Base-by-base conservation (phyloP, 345 rosid genomes). In the Camelina sativa region DNA sequence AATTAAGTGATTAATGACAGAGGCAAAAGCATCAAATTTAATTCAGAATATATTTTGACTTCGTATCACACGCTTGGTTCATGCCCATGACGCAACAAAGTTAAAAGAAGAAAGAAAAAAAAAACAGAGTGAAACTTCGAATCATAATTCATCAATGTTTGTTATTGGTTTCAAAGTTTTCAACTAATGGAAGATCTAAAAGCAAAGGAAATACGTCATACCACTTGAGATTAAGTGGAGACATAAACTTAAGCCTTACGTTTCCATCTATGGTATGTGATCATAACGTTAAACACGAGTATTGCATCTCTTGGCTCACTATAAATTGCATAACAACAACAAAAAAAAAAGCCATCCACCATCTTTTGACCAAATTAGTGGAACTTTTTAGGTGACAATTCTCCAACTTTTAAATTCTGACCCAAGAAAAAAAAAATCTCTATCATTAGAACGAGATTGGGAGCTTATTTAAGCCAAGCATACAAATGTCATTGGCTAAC, bases 211-310 rank as follows among this genome's bases (percentile, higher is more conserved):
- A 41, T 64, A 77, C 73, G 80, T 77, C 80, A 77, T 58, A 51
- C 77, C 80, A 77, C 76, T 77, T 65, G 38, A 65, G 38, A 23
- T 51, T 55, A 59, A 71, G 73, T 65, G 80, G 80, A 77, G 69
- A 72, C 76, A 76, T 51, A 77, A 71, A 66, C 80, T 71, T 71
- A 77, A 77, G 76, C 58, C 63, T 77, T 77, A 77, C 73, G 80
- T 66, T 77, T 77, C 72, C 62, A 47, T 71, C 22, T 65, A 63
- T 71, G 60, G 28, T 55, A 7, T 71, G 64, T 70, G 76, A 56
- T 71, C 50, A 47, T 35, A 37, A 35, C 52, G 48, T 30, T 34
- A 69, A 68, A 69, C 71, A 76, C 53, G 80, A 77, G 68, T 70
- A 19, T 44, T 59, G 68, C 51, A 72, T 59, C 57, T 59, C 67